phyloP scores from a whole-genome alignment of 2,329 filamentous ascomycete genomes.

The Fusarium vanettenii region DNA sequence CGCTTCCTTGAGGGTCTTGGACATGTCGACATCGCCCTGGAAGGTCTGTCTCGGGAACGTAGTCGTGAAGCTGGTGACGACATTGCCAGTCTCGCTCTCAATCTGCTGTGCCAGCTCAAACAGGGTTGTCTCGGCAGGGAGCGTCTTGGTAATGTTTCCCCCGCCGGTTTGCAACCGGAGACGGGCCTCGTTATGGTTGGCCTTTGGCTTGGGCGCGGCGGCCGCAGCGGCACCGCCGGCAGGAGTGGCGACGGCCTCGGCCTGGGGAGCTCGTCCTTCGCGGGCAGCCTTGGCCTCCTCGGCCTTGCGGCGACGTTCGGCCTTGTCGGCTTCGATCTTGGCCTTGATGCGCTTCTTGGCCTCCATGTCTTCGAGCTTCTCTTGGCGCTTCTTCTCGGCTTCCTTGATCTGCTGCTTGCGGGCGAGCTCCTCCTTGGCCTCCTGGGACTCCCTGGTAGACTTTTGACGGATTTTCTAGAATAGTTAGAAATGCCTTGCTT shows the following conservation, averaged over 20 bases:
- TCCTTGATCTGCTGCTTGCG: conserved; percentile 94
- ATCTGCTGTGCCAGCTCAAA: conserved; percentile 90
- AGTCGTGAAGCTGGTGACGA: conserved; percentile 82
- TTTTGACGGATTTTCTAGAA: conserved; percentile 80
- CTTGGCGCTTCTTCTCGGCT: conserved; percentile 84
- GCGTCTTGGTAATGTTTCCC: conserved; percentile 87
- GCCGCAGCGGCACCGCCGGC: conserved; percentile 56
- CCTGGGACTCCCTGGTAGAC: conserved; percentile 88
- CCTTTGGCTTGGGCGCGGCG: conserved; percentile 68
- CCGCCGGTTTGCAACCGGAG: conserved; percentile 80
- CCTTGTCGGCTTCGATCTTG: conserved; percentile 95
- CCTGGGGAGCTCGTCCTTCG: conserved; percentile 73
- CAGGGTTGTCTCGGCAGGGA: conserved; percentile 88
- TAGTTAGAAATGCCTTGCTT: not conserved
- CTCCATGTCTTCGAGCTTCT: conserved; percentile 86
- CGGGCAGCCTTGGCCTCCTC: conserved; percentile 87
- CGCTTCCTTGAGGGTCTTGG: conserved; percentile 91
- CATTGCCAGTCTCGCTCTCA: conserved; percentile 74
- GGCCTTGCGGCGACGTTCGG: conserved; percentile 85
- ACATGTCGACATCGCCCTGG: conserved; percentile 76
- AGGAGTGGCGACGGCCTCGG: conserved; percentile 58
- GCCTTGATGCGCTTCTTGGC: conserved; percentile 91
- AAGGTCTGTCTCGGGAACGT: conserved; percentile 91
- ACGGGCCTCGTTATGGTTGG: conserved; percentile 82
- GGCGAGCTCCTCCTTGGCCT: conserved; percentile 88